Percentiles rank a stretch among this genome's conserved stretches.
phyloP scores from a whole-genome alignment of 1,139 yeast species.

The Sugiyamaella grinbergsii region DNA sequence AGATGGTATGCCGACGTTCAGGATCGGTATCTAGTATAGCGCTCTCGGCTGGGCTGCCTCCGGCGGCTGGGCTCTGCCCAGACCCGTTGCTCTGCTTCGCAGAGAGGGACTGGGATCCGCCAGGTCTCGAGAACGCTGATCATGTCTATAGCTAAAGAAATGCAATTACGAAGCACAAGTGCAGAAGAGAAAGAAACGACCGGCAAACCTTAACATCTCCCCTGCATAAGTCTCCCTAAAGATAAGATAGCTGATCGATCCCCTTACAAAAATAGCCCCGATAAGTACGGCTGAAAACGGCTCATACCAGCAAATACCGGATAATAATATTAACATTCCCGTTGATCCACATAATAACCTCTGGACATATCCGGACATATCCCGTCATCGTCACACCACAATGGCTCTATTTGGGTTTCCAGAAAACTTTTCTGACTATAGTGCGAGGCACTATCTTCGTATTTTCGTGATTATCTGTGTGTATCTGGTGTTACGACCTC shows the following conservation, averaged over 20 bases:
- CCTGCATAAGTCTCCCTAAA: not conserved
- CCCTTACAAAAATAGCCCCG: not conserved
- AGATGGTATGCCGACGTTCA: constrained; percentile 61
- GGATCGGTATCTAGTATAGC: constrained; percentile 30
- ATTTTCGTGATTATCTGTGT: constrained; percentile 33
- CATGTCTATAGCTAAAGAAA: too few species aligned
- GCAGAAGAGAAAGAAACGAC: too few species aligned
- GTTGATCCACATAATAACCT: not conserved
- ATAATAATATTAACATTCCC: too few species aligned
- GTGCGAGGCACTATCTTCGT: constrained; percentile 35
- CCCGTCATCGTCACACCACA: too few species aligned
- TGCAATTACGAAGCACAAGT: too few species aligned
- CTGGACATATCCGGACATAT: too few species aligned
- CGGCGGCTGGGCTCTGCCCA: constrained; percentile 5
- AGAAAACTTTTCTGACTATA: constrained; percentile 30
- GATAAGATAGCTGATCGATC: constrained; percentile 3
- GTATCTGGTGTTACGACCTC: constrained; percentile 35
- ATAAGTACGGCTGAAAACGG: not conserved
- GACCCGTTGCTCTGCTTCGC: not conserved
- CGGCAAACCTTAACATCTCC: too few species aligned
- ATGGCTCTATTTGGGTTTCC: constrained; percentile 33
- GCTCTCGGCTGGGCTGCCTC: constrained; percentile 1
- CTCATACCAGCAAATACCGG: not conserved
- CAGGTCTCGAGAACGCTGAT: too few species aligned
- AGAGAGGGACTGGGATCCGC: not conserved